Percentiles rank a stretch among this genome's conserved stretches.
Evolutionary conservation across 2,329 filamentous ascomycete species (phyloP).

Genomic region (Beauveria bassiana): DNA sequence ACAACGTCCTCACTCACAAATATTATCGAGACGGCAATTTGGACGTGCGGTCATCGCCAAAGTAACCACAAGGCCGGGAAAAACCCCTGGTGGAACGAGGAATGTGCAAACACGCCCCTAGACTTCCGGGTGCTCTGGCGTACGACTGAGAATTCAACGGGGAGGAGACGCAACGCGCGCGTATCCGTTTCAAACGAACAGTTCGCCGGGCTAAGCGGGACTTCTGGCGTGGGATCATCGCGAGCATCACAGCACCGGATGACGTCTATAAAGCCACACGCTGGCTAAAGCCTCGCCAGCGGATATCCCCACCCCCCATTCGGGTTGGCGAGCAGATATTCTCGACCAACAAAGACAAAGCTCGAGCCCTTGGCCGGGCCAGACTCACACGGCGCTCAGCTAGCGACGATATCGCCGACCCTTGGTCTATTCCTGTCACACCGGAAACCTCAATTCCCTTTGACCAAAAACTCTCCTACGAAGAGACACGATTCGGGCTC

Average conservation of each 20-base stretch:
- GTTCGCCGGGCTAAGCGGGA: background rate
- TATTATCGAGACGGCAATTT: background rate
- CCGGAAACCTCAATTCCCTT: conserved; percentile 12
- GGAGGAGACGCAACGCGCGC: background rate
- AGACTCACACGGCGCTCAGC: conserved; percentile 14
- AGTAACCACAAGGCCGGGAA: background rate
- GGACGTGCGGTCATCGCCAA: background rate
- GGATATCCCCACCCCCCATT: background rate
- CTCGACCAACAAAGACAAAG: conserved; percentile 13
- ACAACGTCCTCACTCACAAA: background rate
- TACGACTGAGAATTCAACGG: background rate
- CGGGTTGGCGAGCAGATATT: background rate
- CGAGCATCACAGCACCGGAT: background rate
- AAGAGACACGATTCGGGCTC: conserved; percentile 14
- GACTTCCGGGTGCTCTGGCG: background rate
- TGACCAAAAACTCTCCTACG: conserved; percentile 11
- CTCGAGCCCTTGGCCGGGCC: conserved; percentile 13
- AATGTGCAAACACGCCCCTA: background rate
- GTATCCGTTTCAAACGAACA: background rate
- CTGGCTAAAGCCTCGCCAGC: background rate
- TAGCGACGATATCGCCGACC: conserved; percentile 13
- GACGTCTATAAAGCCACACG: conserved; percentile 1
- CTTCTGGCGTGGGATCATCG: background rate
- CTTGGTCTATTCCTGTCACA: conserved; percentile 9
- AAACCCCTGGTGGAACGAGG: conserved; percentile 7